phyloP scores from a whole-genome alignment of 2,329 filamentous ascomycete species.

The Aspergillus texensis region DNA sequence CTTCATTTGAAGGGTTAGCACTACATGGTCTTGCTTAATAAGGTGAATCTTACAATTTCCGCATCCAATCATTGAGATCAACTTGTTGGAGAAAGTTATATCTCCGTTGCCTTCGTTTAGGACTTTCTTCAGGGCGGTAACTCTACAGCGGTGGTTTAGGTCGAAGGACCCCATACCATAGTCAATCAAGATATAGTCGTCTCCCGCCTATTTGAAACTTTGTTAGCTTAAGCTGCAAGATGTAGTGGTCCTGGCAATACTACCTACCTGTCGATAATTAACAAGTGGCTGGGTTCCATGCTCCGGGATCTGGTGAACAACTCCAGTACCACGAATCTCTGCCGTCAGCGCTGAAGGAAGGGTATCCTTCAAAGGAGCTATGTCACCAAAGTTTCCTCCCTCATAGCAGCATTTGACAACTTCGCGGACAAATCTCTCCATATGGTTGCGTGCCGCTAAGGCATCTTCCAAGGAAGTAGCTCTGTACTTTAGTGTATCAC shows the following conservation, averaged over 20 bases:
- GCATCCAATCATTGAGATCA: constrained; percentile 57
- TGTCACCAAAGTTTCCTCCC: constrained; percentile 32
- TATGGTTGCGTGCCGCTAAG: constrained; percentile 45
- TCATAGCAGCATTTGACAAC: constrained; percentile 46
- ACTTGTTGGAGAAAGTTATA: constrained; percentile 42
- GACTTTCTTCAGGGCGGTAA: constrained; percentile 56
- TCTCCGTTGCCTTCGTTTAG: constrained; percentile 39
- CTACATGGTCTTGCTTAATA: background rate
- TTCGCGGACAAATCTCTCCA: constrained; percentile 49
- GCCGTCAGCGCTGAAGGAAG: constrained; percentile 23
- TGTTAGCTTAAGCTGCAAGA: constrained; percentile 7
- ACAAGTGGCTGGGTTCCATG: constrained; percentile 41
- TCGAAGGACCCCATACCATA: constrained; percentile 61
- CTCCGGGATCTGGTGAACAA: constrained; percentile 39
- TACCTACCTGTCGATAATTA: constrained; percentile 43
- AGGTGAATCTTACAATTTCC: constrained; percentile 36
- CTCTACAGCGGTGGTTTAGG: constrained; percentile 59
- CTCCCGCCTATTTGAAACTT: constrained; percentile 44
- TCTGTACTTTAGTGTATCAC: constrained; percentile 56
- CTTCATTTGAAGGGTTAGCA: constrained; percentile 21
- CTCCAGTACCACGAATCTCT: constrained; percentile 30
- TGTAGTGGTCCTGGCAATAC: background rate
- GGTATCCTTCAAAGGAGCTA: constrained; percentile 34
- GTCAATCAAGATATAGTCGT: constrained; percentile 60
- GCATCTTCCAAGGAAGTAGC: constrained; percentile 57